Conservation (phyloP, 805 yeast species). For the Wickerhamiella sergipiensis region DNA sequence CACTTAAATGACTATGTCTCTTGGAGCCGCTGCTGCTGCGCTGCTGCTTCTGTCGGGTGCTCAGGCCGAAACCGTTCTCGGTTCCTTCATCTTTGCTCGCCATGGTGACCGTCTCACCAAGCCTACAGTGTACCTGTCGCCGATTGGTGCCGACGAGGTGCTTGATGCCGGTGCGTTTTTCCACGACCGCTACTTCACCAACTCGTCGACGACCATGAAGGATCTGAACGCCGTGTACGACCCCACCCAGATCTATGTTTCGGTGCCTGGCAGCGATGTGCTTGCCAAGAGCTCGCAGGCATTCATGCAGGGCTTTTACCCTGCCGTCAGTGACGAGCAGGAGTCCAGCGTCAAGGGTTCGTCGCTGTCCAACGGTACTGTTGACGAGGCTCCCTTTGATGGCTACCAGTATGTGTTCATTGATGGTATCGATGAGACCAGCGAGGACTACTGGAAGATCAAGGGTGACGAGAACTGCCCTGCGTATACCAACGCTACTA, state of each 20-base stretch:
- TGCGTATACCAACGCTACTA: slow-evolving; percentile 25
- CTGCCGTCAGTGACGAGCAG: slow-evolving; percentile 26
- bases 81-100: slow-evolving; percentile 34
- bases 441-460: slow-evolving; percentile 30
- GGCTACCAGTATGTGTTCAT: slow-evolving; percentile 36
- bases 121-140: slow-evolving; percentile 32
- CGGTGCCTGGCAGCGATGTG: slow-evolving; percentile 27
- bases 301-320: slow-evolving; percentile 36
- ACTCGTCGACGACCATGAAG: slow-evolving; percentile 13
- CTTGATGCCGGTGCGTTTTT: slow-evolving; percentile 29
- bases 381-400: slow-evolving; percentile 26
- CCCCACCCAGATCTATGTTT: slow-evolving; percentile 28
- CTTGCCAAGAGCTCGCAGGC: slow-evolving; percentile 31
- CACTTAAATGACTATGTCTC: neutral
- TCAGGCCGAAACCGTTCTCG: slow-evolving; percentile 20
- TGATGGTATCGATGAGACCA: slow-evolving; percentile 25
- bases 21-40: neutral
- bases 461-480: slow-evolving; percentile 34
- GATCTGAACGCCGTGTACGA: slow-evolving; percentile 23
- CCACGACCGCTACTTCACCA: slow-evolving; percentile 31
- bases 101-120: slow-evolving; percentile 38
- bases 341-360: slow-evolving; percentile 16
- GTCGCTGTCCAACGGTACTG: slow-evolving; percentile 30
- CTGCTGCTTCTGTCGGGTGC: neutral
- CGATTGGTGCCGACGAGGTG: slow-evolving; percentile 31